Conservation (phyloP, 305 asterid genomes). For the Rubia tinctorum region DNA sequence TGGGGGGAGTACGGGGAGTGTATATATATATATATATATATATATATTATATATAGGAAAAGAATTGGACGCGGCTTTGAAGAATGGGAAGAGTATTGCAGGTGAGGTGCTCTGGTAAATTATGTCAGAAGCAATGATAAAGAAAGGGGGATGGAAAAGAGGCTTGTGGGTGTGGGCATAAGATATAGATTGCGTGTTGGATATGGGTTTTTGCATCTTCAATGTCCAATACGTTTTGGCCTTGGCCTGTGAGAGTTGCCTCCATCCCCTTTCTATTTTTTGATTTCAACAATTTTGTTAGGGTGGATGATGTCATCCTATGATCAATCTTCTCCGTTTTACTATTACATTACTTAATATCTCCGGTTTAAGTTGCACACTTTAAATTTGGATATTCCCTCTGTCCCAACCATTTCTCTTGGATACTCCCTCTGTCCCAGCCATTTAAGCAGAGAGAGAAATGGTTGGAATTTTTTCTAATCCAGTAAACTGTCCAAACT, state of each 20-base stretch:
- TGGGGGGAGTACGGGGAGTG: not conserved
- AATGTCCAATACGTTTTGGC: not conserved
- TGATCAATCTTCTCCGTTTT: not conserved
- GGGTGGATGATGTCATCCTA: not conserved
- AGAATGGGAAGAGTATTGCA: slow-evolving; percentile 54
- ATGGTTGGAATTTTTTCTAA: too few species aligned
- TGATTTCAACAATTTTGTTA: not conserved
- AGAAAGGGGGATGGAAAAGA: slow-evolving; percentile 12
- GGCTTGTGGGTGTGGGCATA: slow-evolving; percentile 25
- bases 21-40: slow-evolving; percentile 18
- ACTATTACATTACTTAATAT: too few species aligned
- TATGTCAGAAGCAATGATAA: not conserved
- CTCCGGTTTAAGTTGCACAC: too few species aligned
- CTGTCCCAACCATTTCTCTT: too few species aligned
- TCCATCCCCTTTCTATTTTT: not conserved
- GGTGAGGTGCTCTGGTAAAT: slow-evolving; percentile 13
- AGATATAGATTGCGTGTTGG: slow-evolving; percentile 59
- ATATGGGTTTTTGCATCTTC: slow-evolving; percentile 12
- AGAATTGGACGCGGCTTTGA: slow-evolving; percentile 41
- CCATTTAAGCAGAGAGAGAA: too few species aligned
- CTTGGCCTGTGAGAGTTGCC: not conserved
- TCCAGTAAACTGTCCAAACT: too few species aligned
- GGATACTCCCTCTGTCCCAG: too few species aligned
- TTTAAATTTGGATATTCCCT: too few species aligned
- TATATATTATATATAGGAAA: slow-evolving; percentile 14